Evolutionary conservation across 352 stramenopile genomes (phyloP).

Genomic region (Blastocystis sp.): DNA sequence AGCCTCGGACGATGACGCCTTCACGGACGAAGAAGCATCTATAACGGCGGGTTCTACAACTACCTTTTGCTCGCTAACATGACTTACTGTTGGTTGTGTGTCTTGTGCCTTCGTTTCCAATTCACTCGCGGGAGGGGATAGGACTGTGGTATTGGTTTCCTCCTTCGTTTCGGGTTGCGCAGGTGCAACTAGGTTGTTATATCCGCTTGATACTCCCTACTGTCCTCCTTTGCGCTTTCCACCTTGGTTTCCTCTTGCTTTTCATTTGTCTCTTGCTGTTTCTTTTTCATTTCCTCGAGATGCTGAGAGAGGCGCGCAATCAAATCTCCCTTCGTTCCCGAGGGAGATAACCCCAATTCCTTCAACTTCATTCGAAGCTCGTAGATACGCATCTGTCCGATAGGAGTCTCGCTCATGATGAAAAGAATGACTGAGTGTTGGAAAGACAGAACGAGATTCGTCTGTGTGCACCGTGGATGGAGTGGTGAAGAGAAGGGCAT

Average conservation of each 20-base stretch:
- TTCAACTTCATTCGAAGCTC: constrained; percentile 52
- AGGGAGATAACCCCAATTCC: constrained; percentile 13
- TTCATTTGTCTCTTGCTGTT: not conserved
- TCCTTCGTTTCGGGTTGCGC: not conserved
- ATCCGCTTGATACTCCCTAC: not conserved
- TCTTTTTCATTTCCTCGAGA: not conserved
- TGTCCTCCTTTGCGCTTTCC: not conserved
- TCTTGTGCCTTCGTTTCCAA: not conserved
- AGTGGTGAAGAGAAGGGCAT: not conserved
- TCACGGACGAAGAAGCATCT: not conserved
- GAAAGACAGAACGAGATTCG: no score
- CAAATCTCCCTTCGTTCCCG: constrained; percentile 55
- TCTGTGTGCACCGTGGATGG: not conserved
- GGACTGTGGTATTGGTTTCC: no score
- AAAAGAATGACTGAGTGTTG: not conserved
- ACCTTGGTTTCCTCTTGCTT: not conserved
- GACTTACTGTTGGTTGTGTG: not conserved
- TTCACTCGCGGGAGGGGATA: no score
- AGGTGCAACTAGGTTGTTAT: not conserved
- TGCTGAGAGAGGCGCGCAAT: constrained; percentile 47
- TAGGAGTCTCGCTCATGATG: constrained; percentile 24
- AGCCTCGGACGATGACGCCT: not conserved
- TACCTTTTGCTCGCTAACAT: not conserved
- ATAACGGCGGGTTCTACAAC: not conserved
- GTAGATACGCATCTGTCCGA: constrained; percentile 45